Evolutionary conservation across 2,329 filamentous ascomycete species (phyloP).

Genomic region (Immersiporthe knoxdaviesiana): DNA sequence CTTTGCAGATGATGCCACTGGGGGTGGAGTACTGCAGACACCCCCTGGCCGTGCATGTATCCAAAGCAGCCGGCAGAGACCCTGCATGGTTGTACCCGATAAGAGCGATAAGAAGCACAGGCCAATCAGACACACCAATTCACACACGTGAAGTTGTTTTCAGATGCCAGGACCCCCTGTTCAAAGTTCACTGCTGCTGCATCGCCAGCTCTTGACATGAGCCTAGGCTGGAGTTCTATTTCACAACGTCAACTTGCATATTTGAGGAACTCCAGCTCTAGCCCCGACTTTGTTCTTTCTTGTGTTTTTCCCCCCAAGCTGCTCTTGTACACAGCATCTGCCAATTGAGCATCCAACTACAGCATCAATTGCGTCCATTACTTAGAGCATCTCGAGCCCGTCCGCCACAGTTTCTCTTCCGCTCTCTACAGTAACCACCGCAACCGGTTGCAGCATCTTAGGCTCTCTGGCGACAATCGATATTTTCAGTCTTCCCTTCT

Average conservation of each 20-base stretch:
- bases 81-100: neutral
- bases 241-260: conserved; percentile 5
- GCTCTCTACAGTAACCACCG: neutral
- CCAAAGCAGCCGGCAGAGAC: neutral
- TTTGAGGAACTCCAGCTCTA: neutral
- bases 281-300: neutral
- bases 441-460: neutral
- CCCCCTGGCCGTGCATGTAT: neutral
- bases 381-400: neutral
- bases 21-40: neutral
- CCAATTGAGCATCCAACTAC: neutral
- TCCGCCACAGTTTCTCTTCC: neutral
- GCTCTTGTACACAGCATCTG: neutral
- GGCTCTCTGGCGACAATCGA: neutral
- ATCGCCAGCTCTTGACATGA: neutral
- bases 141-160: neutral
- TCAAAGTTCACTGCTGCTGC: neutral
- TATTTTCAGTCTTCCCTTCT: neutral
- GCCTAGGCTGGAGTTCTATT: neutral
- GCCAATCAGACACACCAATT: conserved; percentile 10
- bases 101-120: neutral
- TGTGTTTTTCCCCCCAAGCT: neutral
- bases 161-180: neutral
- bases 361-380: conserved; percentile 11
- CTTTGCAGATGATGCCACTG: neutral